Evolutionary conservation across 2,329 filamentous ascomycete genomes (phyloP).

Genomic region (Penicillium concentricum): DNA sequence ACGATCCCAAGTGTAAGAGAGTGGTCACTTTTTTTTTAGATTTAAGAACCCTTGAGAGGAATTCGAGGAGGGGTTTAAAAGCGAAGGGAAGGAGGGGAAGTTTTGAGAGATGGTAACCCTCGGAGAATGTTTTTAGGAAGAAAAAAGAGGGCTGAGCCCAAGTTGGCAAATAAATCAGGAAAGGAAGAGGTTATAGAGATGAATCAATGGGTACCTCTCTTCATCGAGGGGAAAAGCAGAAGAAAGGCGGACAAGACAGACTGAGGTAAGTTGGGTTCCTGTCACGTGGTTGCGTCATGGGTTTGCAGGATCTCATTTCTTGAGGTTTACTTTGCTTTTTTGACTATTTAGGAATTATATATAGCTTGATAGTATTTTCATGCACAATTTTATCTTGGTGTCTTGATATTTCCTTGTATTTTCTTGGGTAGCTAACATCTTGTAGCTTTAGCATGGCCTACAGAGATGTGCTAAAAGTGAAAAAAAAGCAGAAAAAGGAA

Average conservation of each 20-base stretch:
- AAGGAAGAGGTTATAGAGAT: constrained; percentile 12
- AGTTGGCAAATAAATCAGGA: neutral
- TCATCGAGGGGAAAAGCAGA: constrained; percentile 27
- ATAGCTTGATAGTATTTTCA: neutral
- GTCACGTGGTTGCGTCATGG: constrained; percentile 41
- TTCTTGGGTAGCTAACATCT: neutral
- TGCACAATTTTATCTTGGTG: neutral
- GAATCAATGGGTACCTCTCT: constrained; percentile 22
- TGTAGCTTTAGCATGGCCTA: neutral
- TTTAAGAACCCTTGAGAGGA: constrained; percentile 15
- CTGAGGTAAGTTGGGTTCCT: constrained; percentile 14
- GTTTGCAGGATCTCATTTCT: constrained; percentile 23
- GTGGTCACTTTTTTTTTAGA: constrained; percentile 17
- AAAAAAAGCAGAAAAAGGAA: neutral
- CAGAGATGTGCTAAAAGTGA: neutral
- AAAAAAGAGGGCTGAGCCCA: neutral
- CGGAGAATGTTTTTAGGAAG: neutral
- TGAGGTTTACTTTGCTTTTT: neutral
- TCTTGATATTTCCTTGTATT: neutral
- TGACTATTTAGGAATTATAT: neutral
- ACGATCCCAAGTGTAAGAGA: constrained; percentile 20
- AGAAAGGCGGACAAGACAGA: constrained; percentile 21
- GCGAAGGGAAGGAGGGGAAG: constrained; percentile 25
- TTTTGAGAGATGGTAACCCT: constrained; percentile 15
- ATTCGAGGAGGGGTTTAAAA: constrained; percentile 24